A percentile compares a stretch with the other conserved stretches of the same genome.
Conservation (phyloP, 306 rosid species). For the Leucaena leucocephala region DNA sequence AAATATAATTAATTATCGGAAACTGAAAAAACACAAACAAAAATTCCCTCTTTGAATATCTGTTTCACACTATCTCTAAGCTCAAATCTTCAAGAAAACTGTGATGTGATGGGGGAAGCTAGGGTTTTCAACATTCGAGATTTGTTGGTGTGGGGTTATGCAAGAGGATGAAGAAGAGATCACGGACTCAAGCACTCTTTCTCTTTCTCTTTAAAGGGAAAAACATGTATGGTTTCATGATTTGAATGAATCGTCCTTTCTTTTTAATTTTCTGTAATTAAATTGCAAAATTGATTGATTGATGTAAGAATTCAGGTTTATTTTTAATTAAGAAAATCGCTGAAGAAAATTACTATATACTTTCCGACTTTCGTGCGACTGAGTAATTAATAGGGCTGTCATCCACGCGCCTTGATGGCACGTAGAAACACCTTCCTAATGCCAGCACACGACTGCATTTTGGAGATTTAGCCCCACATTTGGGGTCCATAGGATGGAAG, state of each 20-base stretch:
- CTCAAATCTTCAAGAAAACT: neutral
- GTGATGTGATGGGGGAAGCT: conserved; percentile 27
- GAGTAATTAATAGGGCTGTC: neutral
- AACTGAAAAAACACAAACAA: conserved; percentile 18
- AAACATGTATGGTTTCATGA: conserved; percentile 4
- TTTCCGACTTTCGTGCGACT: conserved; percentile 5
- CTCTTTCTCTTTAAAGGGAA: neutral
- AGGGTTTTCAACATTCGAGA: conserved; percentile 52
- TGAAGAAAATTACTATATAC: neutral
- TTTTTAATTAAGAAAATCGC: conserved; percentile 3
- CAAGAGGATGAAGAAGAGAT: conserved; percentile 41
- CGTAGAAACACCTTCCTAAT: neutral
- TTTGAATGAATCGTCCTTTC: neutral
- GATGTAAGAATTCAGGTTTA: conserved; percentile 28
- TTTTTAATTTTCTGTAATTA: neutral
- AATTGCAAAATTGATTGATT: conserved; percentile 17
- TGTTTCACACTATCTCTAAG: conserved; percentile 6
- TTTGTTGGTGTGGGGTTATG: conserved; percentile 31
- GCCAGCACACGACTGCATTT: neutral
- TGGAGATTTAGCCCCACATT: neutral
- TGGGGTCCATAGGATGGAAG: neutral
- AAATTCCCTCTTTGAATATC: conserved; percentile 21
- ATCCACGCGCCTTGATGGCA: neutral
- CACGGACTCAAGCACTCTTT: conserved; percentile 30
- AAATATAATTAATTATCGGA: neutral